Evolutionary conservation across 2,329 filamentous ascomycete species (phyloP), one percentile per base, ranked within the genome.

Genomic region (Cladosporium sp.): DNA sequence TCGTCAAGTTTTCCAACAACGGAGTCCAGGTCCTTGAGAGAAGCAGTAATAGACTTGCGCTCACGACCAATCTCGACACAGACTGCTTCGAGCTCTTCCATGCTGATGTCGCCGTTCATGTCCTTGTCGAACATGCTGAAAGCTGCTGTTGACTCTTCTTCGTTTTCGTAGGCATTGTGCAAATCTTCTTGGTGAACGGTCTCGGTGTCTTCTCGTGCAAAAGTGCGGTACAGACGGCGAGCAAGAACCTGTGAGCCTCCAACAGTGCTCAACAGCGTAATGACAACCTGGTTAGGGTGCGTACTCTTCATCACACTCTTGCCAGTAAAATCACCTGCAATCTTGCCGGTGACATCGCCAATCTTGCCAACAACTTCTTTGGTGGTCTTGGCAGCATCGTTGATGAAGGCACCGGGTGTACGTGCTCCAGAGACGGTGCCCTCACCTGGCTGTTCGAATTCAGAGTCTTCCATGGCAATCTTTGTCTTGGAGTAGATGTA

Each of bases 91-190:
- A 98, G 86, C 76, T 97, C 94, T 73, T 97, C 92, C 86, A 97
- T 93, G 0, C 91, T 96, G 58, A 97, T 96, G 73, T 98, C 94
- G 4, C 93, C 94, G 69, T 98, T 98, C 81, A 97, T 87, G 73
- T 98, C 94, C 75, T 95, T 96, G 79, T 98, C 94, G 71, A 97
- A 97, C 83, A 97, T 93, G 71, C 84, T 83, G 73, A 98, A 97
- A 0, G 93, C 93, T 2, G 91, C 91, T 63, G 95, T 90, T 0
- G 93, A 92, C 75, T 97, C 94, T 16, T 97, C 93, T 21, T 89
- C 85, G 26, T 89, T 91, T 11, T 90, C 85, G 71, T 97, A 97
- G 0, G 91, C 93, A 13, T 85, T 81, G 67, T 88, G 89, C 63
- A 98, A 79, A 73, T 97, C 93, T 10, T 93, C 91, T 0, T 89